Conservation (phyloP, 2,329 filamentous ascomycete species). For the Dothistroma septosporum region DNA sequence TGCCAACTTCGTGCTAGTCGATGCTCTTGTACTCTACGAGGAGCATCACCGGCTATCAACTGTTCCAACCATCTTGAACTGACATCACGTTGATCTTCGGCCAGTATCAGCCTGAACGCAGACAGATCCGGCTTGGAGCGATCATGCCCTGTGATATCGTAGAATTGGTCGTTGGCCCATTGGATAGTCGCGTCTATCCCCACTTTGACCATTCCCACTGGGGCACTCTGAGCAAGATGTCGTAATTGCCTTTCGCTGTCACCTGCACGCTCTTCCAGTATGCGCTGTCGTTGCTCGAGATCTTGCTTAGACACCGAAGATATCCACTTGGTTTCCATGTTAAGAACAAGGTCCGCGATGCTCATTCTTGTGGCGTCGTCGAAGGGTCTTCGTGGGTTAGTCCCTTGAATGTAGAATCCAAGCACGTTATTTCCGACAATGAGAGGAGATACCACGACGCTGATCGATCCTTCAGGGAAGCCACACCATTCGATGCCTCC, state of each 20-base stretch:
- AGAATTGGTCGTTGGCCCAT: constrained; percentile 38
- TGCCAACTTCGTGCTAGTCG: too few relatives aligned
- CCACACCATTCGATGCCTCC: constrained; percentile 24
- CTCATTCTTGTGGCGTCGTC: constrained; percentile 13
- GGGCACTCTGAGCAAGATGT: constrained; percentile 38
- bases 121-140: too few relatives aligned
- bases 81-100: too few relatives aligned
- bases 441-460: constrained; percentile 16
- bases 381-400: constrained; percentile 23
- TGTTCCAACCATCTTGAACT: too few relatives aligned
- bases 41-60: too few relatives aligned
- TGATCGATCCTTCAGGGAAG: constrained; percentile 17
- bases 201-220: constrained; percentile 38
- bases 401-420: constrained; percentile 25
- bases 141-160: constrained; percentile 24
- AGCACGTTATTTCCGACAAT: constrained; percentile 11
- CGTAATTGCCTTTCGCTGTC: constrained; percentile 37
- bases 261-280: background rate
- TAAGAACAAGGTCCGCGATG: constrained; percentile 14
- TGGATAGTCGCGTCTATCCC: constrained; percentile 32
- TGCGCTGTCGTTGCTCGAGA: background rate
- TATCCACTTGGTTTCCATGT: constrained; percentile 20
- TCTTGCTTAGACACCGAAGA: constrained; percentile 14
- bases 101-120: too few relatives aligned
- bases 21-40: too few relatives aligned